Percentiles rank a stretch among this genome's conserved stretches.
Conservation (phyloP, 306 rosid species). For the Vigna mungo region DNA sequence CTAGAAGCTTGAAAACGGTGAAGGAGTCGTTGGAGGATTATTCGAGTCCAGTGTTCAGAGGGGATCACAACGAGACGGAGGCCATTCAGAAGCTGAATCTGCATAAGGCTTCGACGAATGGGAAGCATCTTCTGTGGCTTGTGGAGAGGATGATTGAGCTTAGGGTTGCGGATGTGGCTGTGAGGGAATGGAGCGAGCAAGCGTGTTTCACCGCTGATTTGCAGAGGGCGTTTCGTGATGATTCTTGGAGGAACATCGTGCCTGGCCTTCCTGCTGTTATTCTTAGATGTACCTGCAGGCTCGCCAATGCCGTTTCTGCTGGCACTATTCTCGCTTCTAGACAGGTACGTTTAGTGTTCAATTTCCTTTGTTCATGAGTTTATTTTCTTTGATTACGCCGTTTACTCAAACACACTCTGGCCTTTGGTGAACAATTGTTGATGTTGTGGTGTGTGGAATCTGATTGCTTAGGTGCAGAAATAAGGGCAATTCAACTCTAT, state of each 20-base stretch:
- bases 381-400: neutral
- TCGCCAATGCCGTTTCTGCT: slow-evolving; percentile 74
- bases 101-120: slow-evolving; percentile 81
- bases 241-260: slow-evolving; percentile 85
- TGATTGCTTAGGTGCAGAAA: too few relatives aligned
- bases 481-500: too few relatives aligned
- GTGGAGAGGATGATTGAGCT: slow-evolving; percentile 97
- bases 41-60: slow-evolving; percentile 83
- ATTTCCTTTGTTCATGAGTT: neutral
- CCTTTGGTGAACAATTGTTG: too few relatives aligned
- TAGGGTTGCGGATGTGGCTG: slow-evolving; percentile 80
- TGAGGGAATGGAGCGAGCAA: slow-evolving; percentile 86
- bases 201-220: slow-evolving; percentile 74
- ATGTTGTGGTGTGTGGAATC: too few relatives aligned
- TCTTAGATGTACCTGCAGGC: slow-evolving; percentile 80
- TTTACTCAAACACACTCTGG: neutral
- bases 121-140: slow-evolving; percentile 79
- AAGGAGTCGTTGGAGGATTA: slow-evolving; percentile 92
- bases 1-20: slow-evolving; percentile 64
- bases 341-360: slow-evolving; percentile 55
- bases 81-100: slow-evolving; percentile 88
- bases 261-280: slow-evolving; percentile 86
- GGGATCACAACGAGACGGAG: slow-evolving; percentile 84
- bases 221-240: slow-evolving; percentile 83
- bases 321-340: slow-evolving; percentile 78